Conservation (phyloP, 2,329 filamentous ascomycete species). For the Colletotrichum tropicicola region DNA sequence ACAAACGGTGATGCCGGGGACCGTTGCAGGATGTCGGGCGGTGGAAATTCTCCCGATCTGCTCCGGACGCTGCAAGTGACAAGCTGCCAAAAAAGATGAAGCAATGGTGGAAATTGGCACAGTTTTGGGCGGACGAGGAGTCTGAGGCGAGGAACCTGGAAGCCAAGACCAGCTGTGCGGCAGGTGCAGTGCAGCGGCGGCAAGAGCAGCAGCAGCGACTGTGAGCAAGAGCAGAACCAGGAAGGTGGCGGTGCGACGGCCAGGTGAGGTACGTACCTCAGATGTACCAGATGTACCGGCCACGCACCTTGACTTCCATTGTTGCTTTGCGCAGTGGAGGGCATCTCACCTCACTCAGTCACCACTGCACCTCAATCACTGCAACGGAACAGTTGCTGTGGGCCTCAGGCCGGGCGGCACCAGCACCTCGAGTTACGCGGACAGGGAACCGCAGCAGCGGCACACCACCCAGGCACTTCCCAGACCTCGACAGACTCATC, state of each 20-base stretch:
- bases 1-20: neutral
- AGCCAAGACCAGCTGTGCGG: neutral
- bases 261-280: neutral
- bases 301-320: no score
- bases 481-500: no score
- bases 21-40: neutral
- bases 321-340: no score
- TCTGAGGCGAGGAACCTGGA: neutral
- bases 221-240: no score
- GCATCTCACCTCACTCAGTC: neutral
- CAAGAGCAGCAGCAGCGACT: no score
- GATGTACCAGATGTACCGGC: neutral
- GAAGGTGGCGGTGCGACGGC: no score
- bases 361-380: neutral
- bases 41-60: neutral
- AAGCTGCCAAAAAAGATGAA: neutral
- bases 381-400: neutral
- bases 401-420: constrained; percentile 4
- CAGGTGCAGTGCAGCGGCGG: neutral
- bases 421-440: constrained; percentile 9
- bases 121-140: constrained; percentile 5
- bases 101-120: constrained; percentile 9
- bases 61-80: neutral
- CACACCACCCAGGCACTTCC: no score
- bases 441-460: constrained; percentile 23